Evolutionary conservation across 1,139 yeast species (phyloP), one percentile per base, ranked within the genome.

Genomic region (Hyphopichia khmerensis): DNA sequence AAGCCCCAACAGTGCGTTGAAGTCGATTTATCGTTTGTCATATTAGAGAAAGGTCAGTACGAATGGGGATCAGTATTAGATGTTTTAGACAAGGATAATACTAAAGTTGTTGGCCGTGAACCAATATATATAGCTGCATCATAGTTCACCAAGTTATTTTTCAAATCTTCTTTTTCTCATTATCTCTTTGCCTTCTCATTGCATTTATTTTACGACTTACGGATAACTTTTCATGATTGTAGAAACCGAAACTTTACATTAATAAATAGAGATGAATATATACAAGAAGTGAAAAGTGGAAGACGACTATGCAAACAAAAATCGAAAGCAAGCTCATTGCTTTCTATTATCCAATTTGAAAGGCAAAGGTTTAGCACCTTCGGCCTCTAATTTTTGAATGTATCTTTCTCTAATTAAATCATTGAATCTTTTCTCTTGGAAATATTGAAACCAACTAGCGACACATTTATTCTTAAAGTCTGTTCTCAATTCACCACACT

Each of bases 41-140:
- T 85, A 16, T 64, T 88, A 40, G 87, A 82, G 41, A 72, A 75
- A 35, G 96, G 96, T 1, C 85, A 81, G 43, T 87, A 82, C 56
- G 91, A 85, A 58, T 86, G 95, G 89, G 87, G 90, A 0, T 76
- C 82, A 0, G 63, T 86, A 2, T 70, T 87, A 48, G 95, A 87
- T 47, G 75, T 73, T 24, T 46, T 57, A 17, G 59, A 54, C 35
- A 54, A 50, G 35, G 52, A 51, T 35, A 48, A 40, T 17, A 43
- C 43, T 26, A 59, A 61, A 35, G 48, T 62, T 1, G 58, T 61
- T 15, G 61, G 64, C 14, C 51, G 67, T 39, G 72, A 69, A 39
- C 72, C 76, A 2, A 48, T 70, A 15, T 56, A 56, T 46, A 60
- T 71, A 36, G 47, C 53, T 30, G 73, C 70, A 45, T 47, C 49